Base-by-base conservation (phyloP, 2,329 filamentous ascomycete species). In the Diplodia mutila region DNA sequence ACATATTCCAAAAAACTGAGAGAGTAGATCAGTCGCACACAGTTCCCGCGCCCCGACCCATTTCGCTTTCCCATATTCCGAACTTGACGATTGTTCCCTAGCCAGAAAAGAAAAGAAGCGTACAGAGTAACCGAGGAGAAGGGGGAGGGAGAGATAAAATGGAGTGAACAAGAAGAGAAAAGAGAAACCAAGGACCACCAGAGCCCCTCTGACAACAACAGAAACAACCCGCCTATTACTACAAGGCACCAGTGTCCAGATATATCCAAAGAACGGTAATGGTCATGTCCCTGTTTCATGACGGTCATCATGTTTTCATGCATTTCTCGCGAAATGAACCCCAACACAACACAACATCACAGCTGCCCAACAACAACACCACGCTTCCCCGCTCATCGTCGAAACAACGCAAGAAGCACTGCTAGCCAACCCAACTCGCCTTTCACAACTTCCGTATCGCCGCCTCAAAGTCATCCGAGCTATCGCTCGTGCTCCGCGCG, bases 381-480 rank as follows among this genome's bases (percentile, higher is more conserved):
- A n/a, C 42, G 42, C 18, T n/a, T 42, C n/a, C 23, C 21, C 37
- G 18, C 21, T 14, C 21, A 29, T 21, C 21, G n/a, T n/a, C 32
- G 46, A 6, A 6, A 37, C 16, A 29, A 39, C 12, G 53, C 32
- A 21, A 34, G 32, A 34, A 34, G 32, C 11, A 11, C 32, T 12
- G 32, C 32, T 12, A 32, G 5, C 12, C 29, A 54, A 9, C 32
- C 32, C 27, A 16, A 16, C 53, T n/a, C 53, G n/a, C 37, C 12
- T 16, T 48, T 52, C n/a, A 63, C 46, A 63, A 25, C 59, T 63
- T 63, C 59, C 59, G 32, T 14, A 51, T 29, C 46, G 59, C 59
- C 59, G 34, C 59, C 29, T 29, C 39, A n/a, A 51, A 63, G 39
- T 63, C 59, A 37, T 63, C 59, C 27, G 42, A 51, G 11, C 42